Evolutionary conservation across 139 green algal genomes (phyloP).

Genomic region (Mesostigma viride): DNA sequence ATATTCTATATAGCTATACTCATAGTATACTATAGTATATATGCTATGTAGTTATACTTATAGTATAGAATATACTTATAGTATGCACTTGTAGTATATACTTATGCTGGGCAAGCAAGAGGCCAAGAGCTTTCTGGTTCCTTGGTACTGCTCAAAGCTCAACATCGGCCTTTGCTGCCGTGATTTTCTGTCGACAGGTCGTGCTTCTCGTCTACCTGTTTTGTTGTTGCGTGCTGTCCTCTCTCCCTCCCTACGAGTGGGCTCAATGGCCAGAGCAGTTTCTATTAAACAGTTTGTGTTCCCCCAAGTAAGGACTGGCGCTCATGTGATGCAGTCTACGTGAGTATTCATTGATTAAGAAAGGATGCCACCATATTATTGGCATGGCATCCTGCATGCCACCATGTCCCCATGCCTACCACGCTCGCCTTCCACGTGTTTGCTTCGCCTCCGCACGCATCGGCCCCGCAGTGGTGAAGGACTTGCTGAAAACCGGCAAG

Average conservation of each 20-base stretch:
- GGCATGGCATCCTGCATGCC: background rate
- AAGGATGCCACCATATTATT: background rate
- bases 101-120: background rate
- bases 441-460: background rate
- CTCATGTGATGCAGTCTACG: background rate
- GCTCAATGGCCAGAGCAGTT: background rate
- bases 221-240: background rate
- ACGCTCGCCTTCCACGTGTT: background rate
- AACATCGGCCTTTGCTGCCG: background rate
- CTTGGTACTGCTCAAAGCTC: background rate
- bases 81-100: background rate
- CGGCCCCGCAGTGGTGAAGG: constrained; percentile 41
- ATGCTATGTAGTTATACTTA: no score
- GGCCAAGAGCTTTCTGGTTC: no score
- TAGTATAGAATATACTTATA: no score
- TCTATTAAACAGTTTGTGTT: background rate
- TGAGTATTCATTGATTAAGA: background rate
- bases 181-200: background rate
- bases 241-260: background rate
- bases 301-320: background rate
- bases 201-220: background rate
- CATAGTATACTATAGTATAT: no score
- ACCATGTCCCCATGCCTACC: background rate
- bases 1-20: no score
- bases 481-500: constrained; percentile 56